phyloP scores from a whole-genome alignment of 2,329 filamentous ascomycete genomes.

The Leptodontidium sp. region DNA sequence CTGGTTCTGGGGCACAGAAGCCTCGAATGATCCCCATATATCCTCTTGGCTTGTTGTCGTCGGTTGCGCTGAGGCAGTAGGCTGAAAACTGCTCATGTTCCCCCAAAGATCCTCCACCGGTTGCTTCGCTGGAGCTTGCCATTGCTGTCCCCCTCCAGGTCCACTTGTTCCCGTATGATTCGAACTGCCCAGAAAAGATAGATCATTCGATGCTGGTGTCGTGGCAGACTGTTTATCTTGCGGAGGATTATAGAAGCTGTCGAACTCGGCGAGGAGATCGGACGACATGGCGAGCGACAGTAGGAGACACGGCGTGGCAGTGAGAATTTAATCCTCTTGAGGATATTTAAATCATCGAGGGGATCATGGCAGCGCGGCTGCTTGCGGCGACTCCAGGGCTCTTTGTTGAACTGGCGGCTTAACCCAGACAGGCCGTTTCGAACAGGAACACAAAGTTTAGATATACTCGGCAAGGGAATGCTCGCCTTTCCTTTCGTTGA shows the following conservation, averaged over 20 bases:
- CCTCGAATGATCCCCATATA: conserved; percentile 45
- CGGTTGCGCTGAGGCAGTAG: conserved; percentile 23
- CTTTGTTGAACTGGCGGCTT: background rate
- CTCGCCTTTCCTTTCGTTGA: conserved; percentile 4
- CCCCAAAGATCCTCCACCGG: conserved; percentile 41
- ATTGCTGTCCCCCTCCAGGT: conserved; percentile 29
- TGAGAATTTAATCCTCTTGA: background rate
- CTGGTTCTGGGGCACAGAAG: conserved; percentile 24
- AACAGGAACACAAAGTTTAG: background rate
- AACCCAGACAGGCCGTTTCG: background rate
- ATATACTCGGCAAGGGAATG: background rate
- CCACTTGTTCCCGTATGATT: conserved; percentile 21
- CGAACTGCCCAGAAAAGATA: conserved; percentile 35
- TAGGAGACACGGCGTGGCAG: background rate
- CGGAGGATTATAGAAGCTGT: conserved; percentile 53
- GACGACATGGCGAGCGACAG: conserved; percentile 61
- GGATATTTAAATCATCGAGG: conserved; percentile 12
- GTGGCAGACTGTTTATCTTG: conserved; percentile 42
- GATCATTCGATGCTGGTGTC: conserved; percentile 37
- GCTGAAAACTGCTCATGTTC: conserved; percentile 34
- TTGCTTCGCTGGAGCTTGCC: conserved; percentile 30
- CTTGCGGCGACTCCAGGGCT: background rate
- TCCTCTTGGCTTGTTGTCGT: conserved; percentile 35
- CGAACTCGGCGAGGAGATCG: conserved; percentile 71
- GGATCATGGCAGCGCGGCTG: conserved; percentile 9